Evolutionary conservation across 805 yeast genomes (phyloP), one percentile per base, ranked within the genome.

Genomic region (Aciculoconidium aculeatum): DNA sequence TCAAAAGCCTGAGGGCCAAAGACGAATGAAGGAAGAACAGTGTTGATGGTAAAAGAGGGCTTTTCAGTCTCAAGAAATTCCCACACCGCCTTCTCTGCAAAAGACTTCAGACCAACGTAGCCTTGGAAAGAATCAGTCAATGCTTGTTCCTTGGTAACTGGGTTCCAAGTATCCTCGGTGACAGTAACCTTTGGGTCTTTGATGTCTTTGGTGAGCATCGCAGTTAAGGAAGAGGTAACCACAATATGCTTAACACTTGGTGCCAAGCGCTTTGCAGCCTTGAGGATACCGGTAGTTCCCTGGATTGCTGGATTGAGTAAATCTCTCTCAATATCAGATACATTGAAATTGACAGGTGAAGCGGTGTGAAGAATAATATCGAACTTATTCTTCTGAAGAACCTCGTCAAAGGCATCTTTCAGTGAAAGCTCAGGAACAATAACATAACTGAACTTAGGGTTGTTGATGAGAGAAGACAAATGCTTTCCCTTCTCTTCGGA

Each of bases 331-430:
- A 67, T 55, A 36, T 65, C 59, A 9, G 58, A 50, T 12, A 61
- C 51, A 7, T 65, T 59, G 45, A 64, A 67, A 14, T 62, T 54
- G 45, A 70, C 69, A 9, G 83, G 81, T 9, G 80, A 68, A 2
- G 84, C 83, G 7, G 78, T 65, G 49, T 77, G 84, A 28, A 77
- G 75, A 18, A 66, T 71, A 8, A 58, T 57, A 32, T 75, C 66
- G 23, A 75, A 78, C 18, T 69, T 67, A 36, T 68, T 65, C 13
- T 55, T 57, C 40, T 64, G 49, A 40, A 75, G 58, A 1, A 66
- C 64, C 6, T 48, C 47, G 32, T 67, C 68, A 36, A 71, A 71
- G 0, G 75, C 72, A 9, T 60, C 59, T n/a, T 45, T 55, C 9
- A 53, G 49, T 6, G 59, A 60, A 28, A 75, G 63, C 39, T 73